Base-by-base conservation (phyloP, 2,329 filamentous ascomycete genomes). In the Aschersonia sp. region DNA sequence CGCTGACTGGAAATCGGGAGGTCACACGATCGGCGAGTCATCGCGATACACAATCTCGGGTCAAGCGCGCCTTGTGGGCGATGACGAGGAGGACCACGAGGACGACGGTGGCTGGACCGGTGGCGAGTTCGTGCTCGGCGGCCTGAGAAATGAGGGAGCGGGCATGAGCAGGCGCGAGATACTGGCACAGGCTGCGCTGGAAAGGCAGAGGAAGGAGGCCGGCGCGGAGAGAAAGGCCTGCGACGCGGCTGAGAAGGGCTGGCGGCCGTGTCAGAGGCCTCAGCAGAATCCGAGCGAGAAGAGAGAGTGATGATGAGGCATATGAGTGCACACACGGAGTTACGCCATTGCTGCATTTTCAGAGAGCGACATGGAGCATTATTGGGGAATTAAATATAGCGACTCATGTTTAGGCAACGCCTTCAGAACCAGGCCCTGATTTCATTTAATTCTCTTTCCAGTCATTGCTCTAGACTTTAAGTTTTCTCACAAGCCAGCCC, bases 21-120 rank as follows among this genome's bases (percentile, higher is more conserved):
- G 89, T 0, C 68, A 73, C 46, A 78, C 72, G 5, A 64, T 90
- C 2, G 79, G 79, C 69, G 67, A 83, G 70, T 62, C 79, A 69
- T 72, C 78, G 68, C 64, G 74, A 65, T 76, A 74, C 42, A 72
- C 78, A 54, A 69, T 73, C 51, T 69, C 73, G 32, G 71, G 68
- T 12, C 60, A 60, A 47, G 62, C 65, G 22, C 22, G 22, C 22
- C 22, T 22, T 0, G 22, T 22, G 14, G 70, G 67, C 4, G 74
- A 70, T 10, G 68, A 68, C 42, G 76, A 73, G 6, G 75, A 72
- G 44, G 68, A 75, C 29, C 67, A 74, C 37, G 70, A 83, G 53
- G 83, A 88, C 58, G 76, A 83, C 54, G 82, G 83, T 4, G 85
- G 83, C 0, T 89, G 85, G 85, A 81, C 75, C 0, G 86, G 86